Conservation (phyloP, 495 filamentous ascomycete genomes). For the Aspergillus olivimuriae region DNA sequence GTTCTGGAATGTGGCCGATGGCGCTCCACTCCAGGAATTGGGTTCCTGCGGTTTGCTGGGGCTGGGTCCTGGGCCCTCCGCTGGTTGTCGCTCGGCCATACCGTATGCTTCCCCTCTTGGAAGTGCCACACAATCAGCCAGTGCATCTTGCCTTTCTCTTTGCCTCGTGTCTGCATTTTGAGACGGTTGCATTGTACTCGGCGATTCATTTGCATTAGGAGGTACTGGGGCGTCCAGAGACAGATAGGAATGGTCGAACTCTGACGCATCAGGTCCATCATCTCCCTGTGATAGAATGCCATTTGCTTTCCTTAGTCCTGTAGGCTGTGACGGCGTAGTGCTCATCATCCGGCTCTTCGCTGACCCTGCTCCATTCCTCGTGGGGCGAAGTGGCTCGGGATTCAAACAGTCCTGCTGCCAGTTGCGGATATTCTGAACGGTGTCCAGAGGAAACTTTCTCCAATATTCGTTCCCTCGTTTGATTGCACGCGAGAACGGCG, state of each 20-base stretch:
- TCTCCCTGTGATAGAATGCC: neutral
- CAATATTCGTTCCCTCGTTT: constrained; percentile 32
- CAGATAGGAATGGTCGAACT: no score
- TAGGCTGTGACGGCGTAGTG: no score
- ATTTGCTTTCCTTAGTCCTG: neutral
- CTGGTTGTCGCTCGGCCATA: neutral
- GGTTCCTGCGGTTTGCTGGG: constrained; percentile 4
- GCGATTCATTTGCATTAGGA: no score
- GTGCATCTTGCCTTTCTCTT: no score
- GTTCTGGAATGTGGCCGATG: constrained; percentile 29
- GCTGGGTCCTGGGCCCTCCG: neutral
- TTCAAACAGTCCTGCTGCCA: constrained; percentile 28
- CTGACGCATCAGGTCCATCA: no score
- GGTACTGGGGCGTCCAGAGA: no score
- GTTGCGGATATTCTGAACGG: constrained; percentile 23
- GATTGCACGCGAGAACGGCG: constrained; percentile 20
- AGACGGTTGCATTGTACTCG: no score
- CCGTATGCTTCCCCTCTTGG: no score
- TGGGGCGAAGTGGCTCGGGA: neutral
- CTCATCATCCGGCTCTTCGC: neutral
- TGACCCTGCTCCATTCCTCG: neutral
- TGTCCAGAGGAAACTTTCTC: constrained; percentile 30
- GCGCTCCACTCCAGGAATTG: constrained; percentile 29
- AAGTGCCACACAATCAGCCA: no score
- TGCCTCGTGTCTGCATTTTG: no score